Evolutionary conservation across 176 grass and related monocot species (phyloP), one percentile per base, ranked within the genome.

Genomic region (Hyparrhenia diplandra): DNA sequence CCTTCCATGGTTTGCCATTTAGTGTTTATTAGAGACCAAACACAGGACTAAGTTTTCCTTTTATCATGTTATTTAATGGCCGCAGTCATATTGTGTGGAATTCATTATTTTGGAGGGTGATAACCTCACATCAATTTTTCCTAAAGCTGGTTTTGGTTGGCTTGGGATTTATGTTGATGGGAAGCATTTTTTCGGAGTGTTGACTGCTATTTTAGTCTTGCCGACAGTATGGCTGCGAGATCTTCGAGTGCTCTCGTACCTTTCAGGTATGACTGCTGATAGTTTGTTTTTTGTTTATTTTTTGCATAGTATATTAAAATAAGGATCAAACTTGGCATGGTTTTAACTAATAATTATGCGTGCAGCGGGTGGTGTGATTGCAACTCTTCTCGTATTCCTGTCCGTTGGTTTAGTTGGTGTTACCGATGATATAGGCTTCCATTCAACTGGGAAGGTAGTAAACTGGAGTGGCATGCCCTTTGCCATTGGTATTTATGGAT

Each of bases 71-170:
- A 49, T 89, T 82, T 61, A 13, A 78, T 79, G 25, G 28, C 37
- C 85, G 85, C 87, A 94, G 95, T 86, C 95, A 17, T 94, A 98
- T 69, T 98, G 92, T 79, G 95, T 98, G 62, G 95, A 98, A 80
- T 98, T 98, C 84, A 89, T 98, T 90, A 93, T 94, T 60, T 35
- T 98, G 43, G 95, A 98, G 90, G 92, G 95, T 68, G 95, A 98
- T 87, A 98, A 93, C 74, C 87, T 98, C 54, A 89, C 90, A 55
- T 92, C 86, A 60, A 64, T 98, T 25, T 98, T 98, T 74, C 90
- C 95, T 63, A 73, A 69, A 10, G 25, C 88, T 75, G 66, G 83
- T 57, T 67, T 94, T 24, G 77, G 76, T 88, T 92, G 74, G 66
- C 82, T 93, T 27, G 90, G 92, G 8, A 87, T 98, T 40, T 81